Percentiles rank a stretch among this genome's conserved stretches.
phyloP scores from a whole-genome alignment of 208 protist genomes.

The Crithidia thermophila region DNA sequence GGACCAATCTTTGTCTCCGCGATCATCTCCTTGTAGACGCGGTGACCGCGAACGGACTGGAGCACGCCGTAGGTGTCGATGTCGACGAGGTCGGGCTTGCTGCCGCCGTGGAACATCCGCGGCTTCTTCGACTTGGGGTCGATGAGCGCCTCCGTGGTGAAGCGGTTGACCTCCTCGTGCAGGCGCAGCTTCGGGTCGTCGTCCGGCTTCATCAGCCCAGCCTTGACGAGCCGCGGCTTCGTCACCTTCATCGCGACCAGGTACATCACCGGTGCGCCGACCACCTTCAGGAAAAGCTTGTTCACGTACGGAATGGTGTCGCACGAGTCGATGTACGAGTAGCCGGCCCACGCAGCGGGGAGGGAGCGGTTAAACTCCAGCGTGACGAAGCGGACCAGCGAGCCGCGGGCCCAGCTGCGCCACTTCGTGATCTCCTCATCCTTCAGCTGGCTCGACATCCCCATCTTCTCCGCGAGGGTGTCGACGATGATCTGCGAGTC shows the following conservation, averaged over 20 bases:
- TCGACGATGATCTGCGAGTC: constrained; percentile 87
- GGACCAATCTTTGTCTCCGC: constrained; percentile 52
- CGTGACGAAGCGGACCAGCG: constrained; percentile 83
- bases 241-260: constrained; percentile 79
- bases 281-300: constrained; percentile 90
- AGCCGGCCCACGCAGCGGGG: constrained; percentile 72
- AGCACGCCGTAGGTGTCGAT: constrained; percentile 91
- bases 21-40: constrained; percentile 85
- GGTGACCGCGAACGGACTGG: constrained; percentile 82
- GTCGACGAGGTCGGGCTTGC: constrained; percentile 82
- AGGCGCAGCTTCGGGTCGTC: constrained; percentile 63
- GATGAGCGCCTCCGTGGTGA: constrained; percentile 60
- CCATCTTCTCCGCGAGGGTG: constrained; percentile 63
- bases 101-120: constrained; percentile 80
- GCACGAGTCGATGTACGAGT: constrained; percentile 90
- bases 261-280: constrained; percentile 92
- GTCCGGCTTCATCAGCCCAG: constrained; percentile 56
- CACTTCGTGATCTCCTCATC: constrained; percentile 75
- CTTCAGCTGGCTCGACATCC: constrained; percentile 56
- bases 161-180: constrained; percentile 74
- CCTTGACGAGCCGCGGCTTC: constrained; percentile 68
- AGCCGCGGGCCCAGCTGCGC: constrained; percentile 82
- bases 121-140: constrained; percentile 63
- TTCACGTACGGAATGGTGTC: constrained; percentile 86
- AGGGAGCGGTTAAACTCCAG: constrained; percentile 86